Conservation (phyloP, 352 stramenopile species). For the Stephanocyclus meneghinianus region DNA sequence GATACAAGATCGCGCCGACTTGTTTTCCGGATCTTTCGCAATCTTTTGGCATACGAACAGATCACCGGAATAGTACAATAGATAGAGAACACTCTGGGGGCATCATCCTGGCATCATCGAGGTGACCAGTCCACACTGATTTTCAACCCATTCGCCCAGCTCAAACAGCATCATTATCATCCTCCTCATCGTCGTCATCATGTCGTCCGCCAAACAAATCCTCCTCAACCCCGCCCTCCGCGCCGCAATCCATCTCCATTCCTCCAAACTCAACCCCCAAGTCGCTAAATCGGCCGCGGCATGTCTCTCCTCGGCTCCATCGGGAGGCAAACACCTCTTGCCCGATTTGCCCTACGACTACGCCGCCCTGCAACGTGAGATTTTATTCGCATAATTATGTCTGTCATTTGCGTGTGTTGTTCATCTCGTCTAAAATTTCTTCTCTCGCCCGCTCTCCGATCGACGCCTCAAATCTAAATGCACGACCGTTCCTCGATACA, state of each 20-base stretch:
- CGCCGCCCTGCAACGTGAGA: conserved; percentile 63
- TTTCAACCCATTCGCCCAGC: not conserved
- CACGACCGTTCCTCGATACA: too few species aligned
- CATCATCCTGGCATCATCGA: too few species aligned
- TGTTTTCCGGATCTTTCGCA: too few species aligned
- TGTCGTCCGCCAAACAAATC: conserved; percentile 62
- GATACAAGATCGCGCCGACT: too few species aligned
- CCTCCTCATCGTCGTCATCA: conserved; percentile 19
- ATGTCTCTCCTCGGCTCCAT: conserved; percentile 65
- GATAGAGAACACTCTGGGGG: too few species aligned
- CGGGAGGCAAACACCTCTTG: conserved; percentile 52
- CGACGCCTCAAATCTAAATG: too few species aligned
- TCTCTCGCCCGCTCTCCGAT: not conserved
- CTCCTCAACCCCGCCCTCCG: conserved; percentile 60
- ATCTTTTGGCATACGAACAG: too few species aligned
- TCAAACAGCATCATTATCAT: not conserved
- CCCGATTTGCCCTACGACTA: conserved; percentile 81
- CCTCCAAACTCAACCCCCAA: conserved; percentile 63
- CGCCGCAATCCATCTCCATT: conserved; percentile 66
- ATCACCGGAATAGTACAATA: too few species aligned
- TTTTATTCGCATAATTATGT: not conserved
- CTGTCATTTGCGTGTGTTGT: too few species aligned
- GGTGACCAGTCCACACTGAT: too few species aligned
- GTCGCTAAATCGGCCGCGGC: conserved; percentile 56
- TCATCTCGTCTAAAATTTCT: too few species aligned